These are phyloP conservation scores for Cadophora luteo-olivacea DNA, from an alignment of 2,329 filamentous ascomycete species.

Conservation along the genomic window DNA sequence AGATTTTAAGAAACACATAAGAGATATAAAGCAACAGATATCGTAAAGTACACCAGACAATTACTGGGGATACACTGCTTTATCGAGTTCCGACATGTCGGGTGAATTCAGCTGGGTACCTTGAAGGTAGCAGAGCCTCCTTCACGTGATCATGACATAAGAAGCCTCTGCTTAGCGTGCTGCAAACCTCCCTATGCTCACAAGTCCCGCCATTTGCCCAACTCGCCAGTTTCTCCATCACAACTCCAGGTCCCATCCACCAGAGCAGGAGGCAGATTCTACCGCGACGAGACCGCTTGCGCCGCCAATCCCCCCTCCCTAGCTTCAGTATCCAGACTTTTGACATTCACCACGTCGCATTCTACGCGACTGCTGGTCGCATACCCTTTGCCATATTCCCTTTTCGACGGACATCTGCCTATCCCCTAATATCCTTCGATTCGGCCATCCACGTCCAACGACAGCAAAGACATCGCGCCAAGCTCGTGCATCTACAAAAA, in stretches of 20 bases:
- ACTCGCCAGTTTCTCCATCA: conserved; percentile 19
- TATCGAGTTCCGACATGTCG: too few species aligned
- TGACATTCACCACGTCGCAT: conserved; percentile 34
- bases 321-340: conserved; percentile 21
- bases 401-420: not conserved
- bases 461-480: conserved; percentile 41
- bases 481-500: conserved; percentile 42
- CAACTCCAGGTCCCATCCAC: conserved; percentile 23
- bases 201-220: not conserved
- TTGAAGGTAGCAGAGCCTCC: not conserved
- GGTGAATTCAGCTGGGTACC: not conserved
- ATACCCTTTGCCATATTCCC: conserved; percentile 21
- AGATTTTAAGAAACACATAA: too few species aligned
- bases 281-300: conserved; percentile 34
- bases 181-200: conserved; percentile 1
- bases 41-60: too few species aligned
- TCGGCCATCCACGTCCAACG: conserved; percentile 31
- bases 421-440: conserved; percentile 21
- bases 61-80: too few species aligned
- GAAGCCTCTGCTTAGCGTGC: conserved; percentile 12
- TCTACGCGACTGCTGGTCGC: conserved; percentile 31
- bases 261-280: conserved; percentile 18
- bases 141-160: conserved; percentile 17
- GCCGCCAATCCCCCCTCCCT: conserved; percentile 27
- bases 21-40: too few species aligned